Percentiles rank a stretch among this genome's conserved stretches.
Evolutionary conservation across 148 eudicot genomes (phyloP).

Genomic region (Rhododendron vialii): DNA sequence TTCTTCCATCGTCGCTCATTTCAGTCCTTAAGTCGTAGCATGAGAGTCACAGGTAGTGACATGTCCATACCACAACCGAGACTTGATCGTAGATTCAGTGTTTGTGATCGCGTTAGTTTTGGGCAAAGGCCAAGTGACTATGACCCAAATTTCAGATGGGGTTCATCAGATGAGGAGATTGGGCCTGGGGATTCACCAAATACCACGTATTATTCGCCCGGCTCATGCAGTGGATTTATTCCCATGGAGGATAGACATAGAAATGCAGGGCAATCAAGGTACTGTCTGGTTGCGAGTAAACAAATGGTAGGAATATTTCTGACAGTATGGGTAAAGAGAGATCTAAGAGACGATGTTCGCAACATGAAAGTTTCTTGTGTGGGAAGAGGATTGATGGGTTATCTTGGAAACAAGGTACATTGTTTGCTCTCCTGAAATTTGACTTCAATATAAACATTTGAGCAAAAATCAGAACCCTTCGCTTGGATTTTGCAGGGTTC

Average conservation of each 20-base stretch:
- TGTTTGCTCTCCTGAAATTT: neutral
- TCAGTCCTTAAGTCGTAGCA: constrained; percentile 70
- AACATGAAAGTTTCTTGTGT: constrained; percentile 93
- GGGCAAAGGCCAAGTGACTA: constrained; percentile 57
- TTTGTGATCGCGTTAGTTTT: constrained; percentile 65
- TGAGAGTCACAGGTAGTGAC: constrained; percentile 52
- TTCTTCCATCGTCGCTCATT: constrained; percentile 73
- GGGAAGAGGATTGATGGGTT: constrained; percentile 98
- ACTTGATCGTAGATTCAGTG: constrained; percentile 75
- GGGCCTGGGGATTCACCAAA: constrained; percentile 42
- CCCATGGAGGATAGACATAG: constrained; percentile 55
- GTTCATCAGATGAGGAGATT: constrained; percentile 78
- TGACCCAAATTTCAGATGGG: constrained; percentile 53
- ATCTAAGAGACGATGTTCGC: constrained; percentile 70
- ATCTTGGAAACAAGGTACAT: constrained; percentile 94
- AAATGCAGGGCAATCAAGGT: constrained; percentile 51
- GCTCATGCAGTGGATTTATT: constrained; percentile 33
- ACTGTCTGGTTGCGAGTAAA: constrained; percentile 90
- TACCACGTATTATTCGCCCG: constrained; percentile 42
- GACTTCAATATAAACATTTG: neutral
- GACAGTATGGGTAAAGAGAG: constrained; percentile 86
- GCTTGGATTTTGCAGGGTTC: constrained; percentile 69
- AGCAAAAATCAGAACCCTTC: constrained; percentile 1
- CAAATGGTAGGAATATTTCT: constrained; percentile 95
- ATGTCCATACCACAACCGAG: constrained; percentile 39